phyloP scores from a whole-genome alignment of 495 filamentous ascomycete species.

The Collariella sp. region DNA sequence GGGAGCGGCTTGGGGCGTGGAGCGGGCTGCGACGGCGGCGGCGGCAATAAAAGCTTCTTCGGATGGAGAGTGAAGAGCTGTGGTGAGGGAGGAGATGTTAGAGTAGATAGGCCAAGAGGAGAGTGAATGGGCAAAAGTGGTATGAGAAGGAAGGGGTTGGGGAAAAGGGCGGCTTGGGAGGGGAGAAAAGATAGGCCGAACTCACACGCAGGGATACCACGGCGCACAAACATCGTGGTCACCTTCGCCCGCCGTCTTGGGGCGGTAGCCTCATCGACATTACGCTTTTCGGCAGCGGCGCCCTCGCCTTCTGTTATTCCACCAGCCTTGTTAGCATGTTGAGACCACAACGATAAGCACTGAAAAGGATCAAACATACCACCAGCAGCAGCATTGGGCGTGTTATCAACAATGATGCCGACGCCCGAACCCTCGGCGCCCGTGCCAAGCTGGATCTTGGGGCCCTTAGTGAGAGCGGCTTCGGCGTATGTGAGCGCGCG shows the following conservation, averaged over 20 bases:
- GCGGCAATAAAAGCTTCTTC: slow-evolving; percentile 22
- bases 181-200: slow-evolving; percentile 1
- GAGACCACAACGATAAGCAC: background rate
- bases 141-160: background rate
- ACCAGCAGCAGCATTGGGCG: slow-evolving; percentile 15
- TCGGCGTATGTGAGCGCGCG: slow-evolving; percentile 40
- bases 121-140: background rate
- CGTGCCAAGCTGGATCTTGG: slow-evolving; percentile 40
- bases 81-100: slow-evolving; percentile 8
- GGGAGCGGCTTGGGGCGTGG: slow-evolving; percentile 9
- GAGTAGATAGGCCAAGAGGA: too few species aligned
- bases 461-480: slow-evolving; percentile 39
- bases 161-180: slow-evolving; percentile 7
- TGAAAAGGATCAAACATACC: background rate
- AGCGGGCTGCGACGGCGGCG: slow-evolving; percentile 20
- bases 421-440: slow-evolving; percentile 41
- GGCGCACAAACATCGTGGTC: slow-evolving; percentile 43
- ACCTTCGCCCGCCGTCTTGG: slow-evolving; percentile 36
- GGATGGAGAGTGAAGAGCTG: slow-evolving; percentile 29
- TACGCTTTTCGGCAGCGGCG: slow-evolving; percentile 21
- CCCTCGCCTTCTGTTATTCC: background rate
- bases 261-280: slow-evolving; percentile 21
- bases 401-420: slow-evolving; percentile 42
- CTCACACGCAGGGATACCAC: slow-evolving; percentile 39
- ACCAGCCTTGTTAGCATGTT: background rate